These are phyloP conservation scores for Polygonum aviculare DNA, from an alignment of 148 eudicot genomes.

Conservation along the genomic window DNA sequence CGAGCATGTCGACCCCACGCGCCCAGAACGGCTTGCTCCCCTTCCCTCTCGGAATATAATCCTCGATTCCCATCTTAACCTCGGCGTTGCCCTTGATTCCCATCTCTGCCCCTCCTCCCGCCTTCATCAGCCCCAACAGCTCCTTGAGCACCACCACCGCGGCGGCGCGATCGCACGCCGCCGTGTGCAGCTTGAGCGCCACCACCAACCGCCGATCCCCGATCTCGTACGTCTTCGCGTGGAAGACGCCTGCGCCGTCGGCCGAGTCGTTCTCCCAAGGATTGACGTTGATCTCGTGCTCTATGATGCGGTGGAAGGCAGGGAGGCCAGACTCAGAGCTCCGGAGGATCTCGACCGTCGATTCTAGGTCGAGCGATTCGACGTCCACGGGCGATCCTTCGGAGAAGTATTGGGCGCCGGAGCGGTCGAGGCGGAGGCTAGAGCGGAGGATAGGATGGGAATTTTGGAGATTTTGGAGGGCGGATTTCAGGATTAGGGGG, in stretches of 20 bases:
- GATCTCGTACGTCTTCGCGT: slow-evolving; percentile 33
- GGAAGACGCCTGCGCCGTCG: slow-evolving; percentile 26
- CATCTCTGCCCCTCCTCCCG: slow-evolving; percentile 6
- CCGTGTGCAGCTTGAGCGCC: slow-evolving; percentile 57
- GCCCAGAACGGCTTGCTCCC: slow-evolving; percentile 73
- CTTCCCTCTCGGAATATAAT: slow-evolving; percentile 51
- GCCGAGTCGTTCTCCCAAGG: slow-evolving; percentile 29
- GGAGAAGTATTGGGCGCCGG: slow-evolving; percentile 24
- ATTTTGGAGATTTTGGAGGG: slow-evolving; percentile 49
- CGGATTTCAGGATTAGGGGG: slow-evolving; percentile 26
- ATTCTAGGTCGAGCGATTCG: slow-evolving; percentile 22
- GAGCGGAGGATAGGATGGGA: slow-evolving; percentile 72
- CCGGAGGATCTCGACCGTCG: slow-evolving; percentile 33
- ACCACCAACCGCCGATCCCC: slow-evolving; percentile 31
- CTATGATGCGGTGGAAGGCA: slow-evolving; percentile 43
- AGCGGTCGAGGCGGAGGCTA: slow-evolving; percentile 32
- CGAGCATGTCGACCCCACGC: slow-evolving; percentile 68
- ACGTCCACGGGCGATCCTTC: slow-evolving; percentile 24
- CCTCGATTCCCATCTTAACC: slow-evolving; percentile 53
- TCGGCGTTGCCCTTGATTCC: slow-evolving; percentile 13
- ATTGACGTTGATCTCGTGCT: slow-evolving; percentile 56
- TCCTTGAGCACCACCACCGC: slow-evolving; percentile 48
- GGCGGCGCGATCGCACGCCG: slow-evolving; percentile 60
- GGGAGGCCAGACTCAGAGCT: slow-evolving; percentile 7
- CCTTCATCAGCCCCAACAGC: slow-evolving; percentile 28